Percentiles rank a stretch among this genome's conserved stretches.
Evolutionary conservation across 2,329 filamentous ascomycete species (phyloP).

Genomic region (Colletotrichum magnum): DNA sequence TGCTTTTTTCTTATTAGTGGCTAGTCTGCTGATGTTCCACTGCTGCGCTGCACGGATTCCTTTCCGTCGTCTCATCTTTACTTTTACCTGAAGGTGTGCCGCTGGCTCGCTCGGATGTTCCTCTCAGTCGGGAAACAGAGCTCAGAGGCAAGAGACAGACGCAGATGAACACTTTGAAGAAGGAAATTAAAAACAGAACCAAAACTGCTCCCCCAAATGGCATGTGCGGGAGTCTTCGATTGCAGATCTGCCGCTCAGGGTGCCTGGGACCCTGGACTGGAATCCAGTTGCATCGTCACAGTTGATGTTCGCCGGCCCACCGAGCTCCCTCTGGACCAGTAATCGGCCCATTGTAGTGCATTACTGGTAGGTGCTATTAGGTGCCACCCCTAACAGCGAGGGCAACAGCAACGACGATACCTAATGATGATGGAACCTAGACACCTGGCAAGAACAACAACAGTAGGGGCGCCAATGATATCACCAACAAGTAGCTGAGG

Average conservation of each 20-base stretch:
- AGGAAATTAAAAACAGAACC: background rate
- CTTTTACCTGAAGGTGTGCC: slow-evolving; percentile 21
- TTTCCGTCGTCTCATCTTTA: slow-evolving; percentile 39
- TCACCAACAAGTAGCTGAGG: too few species aligned
- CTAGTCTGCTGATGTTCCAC: slow-evolving; percentile 10
- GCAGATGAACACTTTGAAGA: background rate
- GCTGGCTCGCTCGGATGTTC: slow-evolving; percentile 23
- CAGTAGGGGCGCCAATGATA: too few species aligned
- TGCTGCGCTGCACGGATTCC: slow-evolving; percentile 26
- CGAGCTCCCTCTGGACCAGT: background rate
- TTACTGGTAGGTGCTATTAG: too few species aligned
- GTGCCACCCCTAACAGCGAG: too few species aligned
- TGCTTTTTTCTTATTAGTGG: slow-evolving; percentile 8
- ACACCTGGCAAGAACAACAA: too few species aligned
- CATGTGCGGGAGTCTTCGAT: slow-evolving; percentile 12
- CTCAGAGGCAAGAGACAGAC: background rate
- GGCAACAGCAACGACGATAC: too few species aligned
- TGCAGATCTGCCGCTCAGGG: slow-evolving; percentile 33
- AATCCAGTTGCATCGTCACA: background rate
- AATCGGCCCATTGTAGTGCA: too few species aligned
- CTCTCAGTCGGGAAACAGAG: background rate
- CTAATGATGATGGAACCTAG: too few species aligned
- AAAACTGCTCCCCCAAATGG: background rate
- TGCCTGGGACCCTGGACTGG: slow-evolving; percentile 30
- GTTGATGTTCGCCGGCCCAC: background rate